Evolutionary conservation across 2,329 filamentous ascomycete genomes (phyloP), one percentile per base, ranked within the genome.

Genomic region (Cordyceps cicadae): DNA sequence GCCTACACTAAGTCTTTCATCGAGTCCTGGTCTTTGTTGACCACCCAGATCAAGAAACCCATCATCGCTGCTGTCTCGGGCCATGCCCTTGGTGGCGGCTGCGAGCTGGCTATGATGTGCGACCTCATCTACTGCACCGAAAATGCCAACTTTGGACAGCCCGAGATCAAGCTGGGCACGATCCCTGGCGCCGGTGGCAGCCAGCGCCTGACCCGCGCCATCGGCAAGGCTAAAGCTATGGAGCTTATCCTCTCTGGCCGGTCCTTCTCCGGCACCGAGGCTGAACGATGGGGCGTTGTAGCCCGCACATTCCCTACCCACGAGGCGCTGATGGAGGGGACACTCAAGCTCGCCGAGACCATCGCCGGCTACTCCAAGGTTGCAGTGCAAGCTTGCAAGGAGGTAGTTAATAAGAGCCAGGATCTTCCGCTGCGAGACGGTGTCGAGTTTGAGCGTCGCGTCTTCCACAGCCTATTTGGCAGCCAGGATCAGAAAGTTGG

Each of bases 351-450:
- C 19, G 94, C 94, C 2, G 90, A 89, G 79, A 92, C 85, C 57
- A 97, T 99, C 76, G 92, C 94, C 0, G 78, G 88, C 1, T 91
- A 94, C 75, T 92, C 89, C 57, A 85, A 82, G 70, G 87, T 99
- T n/a, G 89, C 93, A 1, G 85, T 96, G 62, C 86, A 91, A 77
- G 94, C 89, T 12, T 88, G 85, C 61, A 99, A 99, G 81, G 94
- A 99, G 80, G 93, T 94, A n/a, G 93, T 99, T 60, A 96, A 97
- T 74, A 97, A 97, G 86, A 96, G 92, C 74, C 92, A 97, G 80
- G 94, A 99, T 68, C 76, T 96, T 67, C 81, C 87, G 3, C 77
- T 99, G 62, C 80, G 89, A 67, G 94, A 97, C 70, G 94, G 94
- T 15, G 89, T 99, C 1, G 94, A 99, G 77, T 97, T 86, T 76